These are phyloP conservation scores for Pezicula rhizophila DNA, from an alignment of 2,329 filamentous ascomycete genomes.

Conservation along the genomic window DNA sequence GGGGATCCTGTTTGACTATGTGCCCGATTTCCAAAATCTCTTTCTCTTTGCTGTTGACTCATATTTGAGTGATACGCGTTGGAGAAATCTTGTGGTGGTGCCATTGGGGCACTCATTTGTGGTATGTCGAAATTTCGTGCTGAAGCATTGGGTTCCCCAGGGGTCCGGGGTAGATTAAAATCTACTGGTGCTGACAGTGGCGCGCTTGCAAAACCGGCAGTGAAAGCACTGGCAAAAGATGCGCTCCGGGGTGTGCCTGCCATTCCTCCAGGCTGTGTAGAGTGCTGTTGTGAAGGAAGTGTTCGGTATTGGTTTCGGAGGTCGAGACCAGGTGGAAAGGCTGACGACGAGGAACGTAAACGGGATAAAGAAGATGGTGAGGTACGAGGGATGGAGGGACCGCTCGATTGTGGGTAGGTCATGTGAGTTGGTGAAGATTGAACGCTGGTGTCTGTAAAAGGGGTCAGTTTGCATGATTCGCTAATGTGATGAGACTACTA, in stretches of 20 bases:
- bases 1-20: conserved; percentile 16
- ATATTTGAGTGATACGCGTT: conserved; percentile 21
- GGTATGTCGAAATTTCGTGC: conserved; percentile 44
- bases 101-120: conserved; percentile 49
- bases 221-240: conserved; percentile 36
- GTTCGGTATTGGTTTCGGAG: conserved; percentile 39
- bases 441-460: conserved; percentile 35
- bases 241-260: conserved; percentile 21
- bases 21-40: conserved; percentile 14
- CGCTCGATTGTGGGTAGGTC: conserved; percentile 40
- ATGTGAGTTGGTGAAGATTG: conserved; percentile 43
- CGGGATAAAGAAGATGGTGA: conserved; percentile 38
- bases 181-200: conserved; percentile 49
- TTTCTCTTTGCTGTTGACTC: conserved; percentile 15
- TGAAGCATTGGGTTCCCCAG: conserved; percentile 31
- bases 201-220: conserved; percentile 46
- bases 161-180: conserved; percentile 41
- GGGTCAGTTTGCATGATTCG: conserved; percentile 15
- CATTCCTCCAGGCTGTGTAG: conserved; percentile 11
- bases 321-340: conserved; percentile 40
- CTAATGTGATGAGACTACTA: conserved; percentile 12
- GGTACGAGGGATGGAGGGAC: conserved; percentile 28
- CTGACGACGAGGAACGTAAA: conserved; percentile 42
- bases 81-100: conserved; percentile 44
- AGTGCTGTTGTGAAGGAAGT: conserved; percentile 24